Conservation (phyloP, 2,329 filamentous ascomycete species). For the Gnomoniopsis sp. region DNA sequence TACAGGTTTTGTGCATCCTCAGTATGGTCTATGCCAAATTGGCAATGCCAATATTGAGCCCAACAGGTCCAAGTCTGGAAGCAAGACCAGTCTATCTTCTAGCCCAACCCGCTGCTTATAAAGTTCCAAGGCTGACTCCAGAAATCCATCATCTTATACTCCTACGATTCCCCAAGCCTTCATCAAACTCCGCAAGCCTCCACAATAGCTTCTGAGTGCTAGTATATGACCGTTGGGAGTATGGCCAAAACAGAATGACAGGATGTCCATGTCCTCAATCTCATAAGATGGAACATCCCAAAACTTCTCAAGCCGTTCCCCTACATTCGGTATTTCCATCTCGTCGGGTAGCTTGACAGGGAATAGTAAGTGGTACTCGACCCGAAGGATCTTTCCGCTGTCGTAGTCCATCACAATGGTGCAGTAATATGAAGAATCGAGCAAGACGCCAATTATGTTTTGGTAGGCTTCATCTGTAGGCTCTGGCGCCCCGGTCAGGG, state of each 20-base stretch:
- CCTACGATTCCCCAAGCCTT: slow-evolving; percentile 14
- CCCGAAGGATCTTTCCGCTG: slow-evolving; percentile 4
- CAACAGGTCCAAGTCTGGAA: neutral
- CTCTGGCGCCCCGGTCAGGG: slow-evolving; percentile 11
- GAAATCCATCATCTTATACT: slow-evolving; percentile 4
- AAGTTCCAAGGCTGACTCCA: too few relatives aligned
- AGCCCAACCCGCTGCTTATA: neutral
- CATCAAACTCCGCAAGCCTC: slow-evolving; percentile 13
- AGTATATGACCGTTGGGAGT: slow-evolving; percentile 1
- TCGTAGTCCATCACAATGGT: slow-evolving; percentile 12
- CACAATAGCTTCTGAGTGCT: slow-evolving; percentile 15
- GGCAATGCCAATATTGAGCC: neutral
- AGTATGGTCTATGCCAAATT: neutral
- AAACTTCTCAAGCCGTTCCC: slow-evolving; percentile 7
- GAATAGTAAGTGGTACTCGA: slow-evolving; percentile 18
- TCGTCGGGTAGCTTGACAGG: slow-evolving; percentile 16
- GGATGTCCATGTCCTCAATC: slow-evolving; percentile 13
- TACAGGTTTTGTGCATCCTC: neutral
- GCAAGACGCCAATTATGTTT: slow-evolving; percentile 13
- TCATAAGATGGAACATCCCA: slow-evolving; percentile 15
- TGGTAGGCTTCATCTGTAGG: slow-evolving; percentile 6
- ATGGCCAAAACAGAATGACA: slow-evolving; percentile 16
- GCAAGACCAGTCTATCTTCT: neutral
- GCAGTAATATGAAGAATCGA: slow-evolving; percentile 11
- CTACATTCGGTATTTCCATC: slow-evolving; percentile 12